Conservation (phyloP, 164 flowering plant species). For the Malania oleifera region DNA sequence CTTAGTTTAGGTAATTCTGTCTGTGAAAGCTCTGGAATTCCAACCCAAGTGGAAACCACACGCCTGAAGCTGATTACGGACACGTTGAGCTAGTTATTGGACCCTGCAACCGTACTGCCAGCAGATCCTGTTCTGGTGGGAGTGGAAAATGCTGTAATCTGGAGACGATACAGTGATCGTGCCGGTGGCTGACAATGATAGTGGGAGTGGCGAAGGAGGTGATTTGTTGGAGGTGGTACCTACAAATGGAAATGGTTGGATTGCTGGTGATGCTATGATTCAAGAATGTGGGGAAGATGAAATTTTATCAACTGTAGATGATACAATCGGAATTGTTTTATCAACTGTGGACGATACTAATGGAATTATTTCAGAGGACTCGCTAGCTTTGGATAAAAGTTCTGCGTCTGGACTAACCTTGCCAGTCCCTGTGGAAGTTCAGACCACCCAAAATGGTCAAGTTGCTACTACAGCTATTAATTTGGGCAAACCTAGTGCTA, state of each 20-base stretch:
- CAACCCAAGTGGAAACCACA: conserved; percentile 27
- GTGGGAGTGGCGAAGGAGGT: conserved; percentile 8
- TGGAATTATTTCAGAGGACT: conserved; percentile 17
- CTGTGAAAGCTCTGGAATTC: conserved; percentile 21
- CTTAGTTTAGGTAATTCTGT: conserved; percentile 28
- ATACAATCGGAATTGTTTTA: too few relatives aligned
- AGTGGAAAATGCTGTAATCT: conserved; percentile 5
- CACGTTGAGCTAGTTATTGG: conserved; percentile 19
- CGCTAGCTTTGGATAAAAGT: conserved; percentile 15
- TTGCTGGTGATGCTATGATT: conserved; percentile 7
- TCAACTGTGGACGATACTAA: too few relatives aligned
- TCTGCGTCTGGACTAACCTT: conserved; percentile 21
- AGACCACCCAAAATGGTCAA: conserved; percentile 16
- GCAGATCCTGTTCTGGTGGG: conserved; percentile 11
- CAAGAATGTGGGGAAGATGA: conserved; percentile 29
- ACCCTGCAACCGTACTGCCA: conserved; percentile 10
- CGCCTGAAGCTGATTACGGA: conserved; percentile 29
- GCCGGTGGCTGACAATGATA: conserved; percentile 5
- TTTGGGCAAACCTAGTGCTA: conserved; percentile 22
- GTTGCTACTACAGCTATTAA: conserved; percentile 30
- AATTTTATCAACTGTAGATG: conserved; percentile 18
- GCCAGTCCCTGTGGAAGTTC: conserved; percentile 23
- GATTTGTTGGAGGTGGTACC: conserved; percentile 11
- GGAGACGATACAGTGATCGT: conserved; percentile 2
- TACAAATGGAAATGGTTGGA: conserved; percentile 8